Evolutionary conservation across 2,329 filamentous ascomycete genomes (phyloP).

Genomic region (Podosphaera leucotricha): DNA sequence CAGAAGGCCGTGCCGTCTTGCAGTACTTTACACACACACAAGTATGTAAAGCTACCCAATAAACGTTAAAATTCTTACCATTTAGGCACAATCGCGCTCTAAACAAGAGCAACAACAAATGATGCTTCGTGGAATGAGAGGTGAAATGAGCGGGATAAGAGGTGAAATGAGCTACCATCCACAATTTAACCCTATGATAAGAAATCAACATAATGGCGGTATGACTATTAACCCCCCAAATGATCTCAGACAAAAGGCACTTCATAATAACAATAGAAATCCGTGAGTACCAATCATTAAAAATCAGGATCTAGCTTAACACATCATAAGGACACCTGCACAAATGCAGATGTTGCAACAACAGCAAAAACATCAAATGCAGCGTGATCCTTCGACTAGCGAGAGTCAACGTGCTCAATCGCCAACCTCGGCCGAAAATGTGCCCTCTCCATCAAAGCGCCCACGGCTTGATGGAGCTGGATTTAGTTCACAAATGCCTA

Average conservation of each 20-base stretch:
- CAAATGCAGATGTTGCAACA: constrained; percentile 47
- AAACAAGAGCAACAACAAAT: constrained; percentile 58
- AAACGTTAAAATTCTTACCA: constrained; percentile 5
- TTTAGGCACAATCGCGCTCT: constrained; percentile 41
- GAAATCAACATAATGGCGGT: constrained; percentile 28
- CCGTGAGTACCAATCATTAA: constrained; percentile 27
- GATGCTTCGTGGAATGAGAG: constrained; percentile 49
- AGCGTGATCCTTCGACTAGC: constrained; percentile 67
- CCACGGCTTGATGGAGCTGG: constrained; percentile 53
- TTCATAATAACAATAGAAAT: constrained; percentile 57
- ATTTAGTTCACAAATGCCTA: constrained; percentile 46
- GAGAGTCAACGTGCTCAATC: constrained; percentile 58
- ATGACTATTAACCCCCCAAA: constrained; percentile 34
- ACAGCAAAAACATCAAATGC: constrained; percentile 64
- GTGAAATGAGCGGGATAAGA: constrained; percentile 39
- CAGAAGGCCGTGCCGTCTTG: constrained; percentile 36
- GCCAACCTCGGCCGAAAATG: constrained; percentile 63
- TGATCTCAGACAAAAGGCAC: constrained; percentile 46
- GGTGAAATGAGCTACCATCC: constrained; percentile 33
- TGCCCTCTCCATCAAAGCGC: constrained; percentile 78
- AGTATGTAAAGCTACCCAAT: constrained; percentile 26
- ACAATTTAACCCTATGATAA: constrained; percentile 39
- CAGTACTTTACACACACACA: constrained; percentile 67
- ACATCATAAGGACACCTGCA: constrained; percentile 22
- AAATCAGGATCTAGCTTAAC: background rate